phyloP scores from a whole-genome alignment of 2,329 filamentous ascomycete species.

The Neonectria punicea region DNA sequence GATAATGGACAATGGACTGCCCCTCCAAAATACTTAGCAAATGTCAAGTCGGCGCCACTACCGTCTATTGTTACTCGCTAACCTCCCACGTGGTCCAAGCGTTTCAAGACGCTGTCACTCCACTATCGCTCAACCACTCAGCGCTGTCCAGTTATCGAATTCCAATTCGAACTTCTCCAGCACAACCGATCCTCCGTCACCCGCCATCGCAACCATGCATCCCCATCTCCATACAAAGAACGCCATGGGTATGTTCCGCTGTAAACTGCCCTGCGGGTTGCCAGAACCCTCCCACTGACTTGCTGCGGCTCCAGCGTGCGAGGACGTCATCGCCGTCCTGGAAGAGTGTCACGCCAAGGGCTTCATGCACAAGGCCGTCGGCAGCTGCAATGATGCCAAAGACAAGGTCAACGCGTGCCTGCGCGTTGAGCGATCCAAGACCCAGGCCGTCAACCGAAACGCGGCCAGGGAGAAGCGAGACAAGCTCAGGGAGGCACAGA shows the following conservation, averaged over 20 bases:
- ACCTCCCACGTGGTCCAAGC: constrained; percentile 46
- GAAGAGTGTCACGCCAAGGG: constrained; percentile 95
- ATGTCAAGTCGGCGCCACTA: constrained; percentile 4
- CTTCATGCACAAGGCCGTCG: constrained; percentile 90
- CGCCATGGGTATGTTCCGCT: constrained; percentile 74
- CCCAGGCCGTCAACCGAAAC: constrained; percentile 79
- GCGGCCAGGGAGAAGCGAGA: constrained; percentile 74
- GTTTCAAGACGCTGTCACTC: constrained; percentile 29
- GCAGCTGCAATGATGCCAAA: constrained; percentile 91
- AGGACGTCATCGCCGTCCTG: constrained; percentile 91
- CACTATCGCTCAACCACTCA: constrained; percentile 16
- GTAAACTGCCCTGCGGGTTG: not conserved
- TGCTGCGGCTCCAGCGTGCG: constrained; percentile 76
- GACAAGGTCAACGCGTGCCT: constrained; percentile 86
- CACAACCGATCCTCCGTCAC: constrained; percentile 18
- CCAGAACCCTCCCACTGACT: constrained; percentile 29
- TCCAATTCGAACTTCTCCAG: constrained; percentile 31
- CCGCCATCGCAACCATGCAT: constrained; percentile 75
- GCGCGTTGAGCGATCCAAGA: constrained; percentile 80
- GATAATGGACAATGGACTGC: constrained; percentile 34
- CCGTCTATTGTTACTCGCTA: constrained; percentile 18
- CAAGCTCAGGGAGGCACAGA: constrained; percentile 80
- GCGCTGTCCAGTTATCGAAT: constrained; percentile 5
- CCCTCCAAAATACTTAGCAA: constrained; percentile 37
- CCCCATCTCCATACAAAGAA: constrained; percentile 95